Evolutionary conservation across 495 filamentous ascomycete genomes (phyloP).

Genomic region (Niebla homalea): DNA sequence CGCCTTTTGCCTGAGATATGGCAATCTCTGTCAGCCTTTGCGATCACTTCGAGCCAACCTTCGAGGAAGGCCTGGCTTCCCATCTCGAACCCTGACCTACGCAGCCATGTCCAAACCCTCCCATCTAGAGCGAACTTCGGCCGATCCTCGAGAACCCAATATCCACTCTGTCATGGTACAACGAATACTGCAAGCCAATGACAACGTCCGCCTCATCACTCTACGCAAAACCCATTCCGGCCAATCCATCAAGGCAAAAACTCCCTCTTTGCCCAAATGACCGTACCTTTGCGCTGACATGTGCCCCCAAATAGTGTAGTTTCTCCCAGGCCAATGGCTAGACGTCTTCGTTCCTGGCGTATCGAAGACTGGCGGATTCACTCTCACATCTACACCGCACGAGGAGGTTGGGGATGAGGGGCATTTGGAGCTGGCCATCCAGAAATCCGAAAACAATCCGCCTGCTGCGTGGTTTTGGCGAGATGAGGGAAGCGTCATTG

Average conservation of each 20-base stretch:
- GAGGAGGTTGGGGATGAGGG: constrained; percentile 10
- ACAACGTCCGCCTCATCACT: constrained; percentile 36
- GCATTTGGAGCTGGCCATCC: constrained; percentile 64
- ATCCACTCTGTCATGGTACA: constrained; percentile 37
- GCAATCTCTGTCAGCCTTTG: too few species aligned
- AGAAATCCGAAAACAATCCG: constrained; percentile 49
- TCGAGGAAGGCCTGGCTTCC: too few species aligned
- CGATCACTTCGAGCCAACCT: too few species aligned
- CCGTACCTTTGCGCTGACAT: constrained; percentile 5
- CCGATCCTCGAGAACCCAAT: constrained; percentile 51
- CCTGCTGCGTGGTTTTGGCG: constrained; percentile 69
- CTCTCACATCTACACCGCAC: constrained; percentile 16
- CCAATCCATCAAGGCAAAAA: constrained; percentile 8
- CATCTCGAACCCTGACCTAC: too few species aligned
- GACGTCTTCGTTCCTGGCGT: constrained; percentile 39
- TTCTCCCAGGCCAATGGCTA: constrained; percentile 83
- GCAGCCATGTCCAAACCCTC: not conserved
- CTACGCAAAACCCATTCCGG: constrained; percentile 23
- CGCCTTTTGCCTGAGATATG: too few species aligned
- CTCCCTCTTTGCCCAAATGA: not conserved
- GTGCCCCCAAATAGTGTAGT: constrained; percentile 28
- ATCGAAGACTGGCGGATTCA: constrained; percentile 16
- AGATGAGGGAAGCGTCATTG: constrained; percentile 37
- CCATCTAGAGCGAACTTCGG: constrained; percentile 54
- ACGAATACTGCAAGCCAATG: constrained; percentile 34